Base-by-base conservation (phyloP, 176 grass and related monocot genomes). In the Juncus inflexus region DNA sequence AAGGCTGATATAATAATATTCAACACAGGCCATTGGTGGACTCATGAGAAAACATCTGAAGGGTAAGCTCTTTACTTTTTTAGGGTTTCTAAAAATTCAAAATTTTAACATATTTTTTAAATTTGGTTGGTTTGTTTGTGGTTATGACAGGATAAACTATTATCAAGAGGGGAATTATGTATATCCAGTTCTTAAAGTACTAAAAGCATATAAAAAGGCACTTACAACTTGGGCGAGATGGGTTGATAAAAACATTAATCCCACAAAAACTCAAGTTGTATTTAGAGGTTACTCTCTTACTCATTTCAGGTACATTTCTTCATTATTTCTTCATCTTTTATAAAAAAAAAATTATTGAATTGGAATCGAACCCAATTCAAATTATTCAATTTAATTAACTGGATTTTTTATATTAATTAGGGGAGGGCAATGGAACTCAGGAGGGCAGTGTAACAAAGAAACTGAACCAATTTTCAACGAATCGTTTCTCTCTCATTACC, bases 1-100 rank as follows among this genome's bases (percentile, higher is more conserved):
- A 83, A 78, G 16, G 94, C 94, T 1, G 72, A 89, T 80, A 70
- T 99, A 39, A 69, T 92, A 70, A 82, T 99, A 35, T 86, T 92
- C 85, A 99, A 92, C 74, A 99, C 88, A 4, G 85, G 83, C 6
- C 94, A 92, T 63, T 92, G 94, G 88, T 99, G 94, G 88, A 97
- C 94, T 59, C 94, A 91, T 61, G 59, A 76, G 11, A 91, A 97
- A 69, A 89, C 80, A 49, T 89, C 94, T 37, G 73, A 67, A 79
- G 94, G 94, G 94, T 99, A 62, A 10, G 56, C 35, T 55, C 11
- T 64, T 43, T 67, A 40, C 35, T 7, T 66, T 79, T 42, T 55
- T 58, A 58, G 40, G 5, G 41, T 39, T 12, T 3, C 55, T 59
- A 50, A 49, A 49, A 52, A n/a, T 52, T 63, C 45, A 7, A 53